Evolutionary conservation across 2,329 filamentous ascomycete genomes (phyloP), one percentile per base, ranked within the genome.

Genomic region (Fusarium sambucinum): DNA sequence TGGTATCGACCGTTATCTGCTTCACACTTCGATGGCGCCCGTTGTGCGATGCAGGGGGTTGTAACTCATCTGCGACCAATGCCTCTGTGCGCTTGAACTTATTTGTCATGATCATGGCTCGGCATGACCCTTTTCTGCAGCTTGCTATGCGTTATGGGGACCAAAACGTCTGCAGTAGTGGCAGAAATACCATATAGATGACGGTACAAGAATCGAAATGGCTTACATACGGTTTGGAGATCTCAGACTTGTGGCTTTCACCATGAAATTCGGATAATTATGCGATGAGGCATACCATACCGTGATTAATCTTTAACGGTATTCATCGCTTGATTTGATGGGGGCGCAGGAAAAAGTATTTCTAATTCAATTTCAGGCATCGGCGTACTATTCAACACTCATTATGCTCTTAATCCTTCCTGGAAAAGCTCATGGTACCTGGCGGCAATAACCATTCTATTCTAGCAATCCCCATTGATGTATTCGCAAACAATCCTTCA

Each of bases 1-100:
- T 54, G 29, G 77, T 77, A 79, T 91, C 91, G 72, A 92, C 91
- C 56, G 91, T 77, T 73, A 89, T 88, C 78, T 92, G 89, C 45
- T 27, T 27, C 9, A 19, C 23, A 5, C 6, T 13, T 19, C 4
- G 17, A 16, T 30, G 19, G 4, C 27, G 12, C 42, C 12, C 17
- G 3, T 12, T 19, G 12, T 19, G 10, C 13, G 13, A 16, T 8
- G 17, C 7, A 8, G 13, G 29, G 16, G 19, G 13, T 16, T 6
- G 6, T 3, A 32, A 3, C 12, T 14, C 16, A 32, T 52, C 14
- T 23, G 11, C 17, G n/a, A 29, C 11, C 17, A 32, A 27, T 16
- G 16, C 19, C 9, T 19, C 4, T 23, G 12, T 16, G 14, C 29
- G 13, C 17, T 21, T 46, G 9, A 7, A 48, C n/a, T 12, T 16